Evolutionary conservation across 345 rosid species (phyloP), one percentile per base, ranked within the genome.

Genomic region (Kandelia obovata): DNA sequence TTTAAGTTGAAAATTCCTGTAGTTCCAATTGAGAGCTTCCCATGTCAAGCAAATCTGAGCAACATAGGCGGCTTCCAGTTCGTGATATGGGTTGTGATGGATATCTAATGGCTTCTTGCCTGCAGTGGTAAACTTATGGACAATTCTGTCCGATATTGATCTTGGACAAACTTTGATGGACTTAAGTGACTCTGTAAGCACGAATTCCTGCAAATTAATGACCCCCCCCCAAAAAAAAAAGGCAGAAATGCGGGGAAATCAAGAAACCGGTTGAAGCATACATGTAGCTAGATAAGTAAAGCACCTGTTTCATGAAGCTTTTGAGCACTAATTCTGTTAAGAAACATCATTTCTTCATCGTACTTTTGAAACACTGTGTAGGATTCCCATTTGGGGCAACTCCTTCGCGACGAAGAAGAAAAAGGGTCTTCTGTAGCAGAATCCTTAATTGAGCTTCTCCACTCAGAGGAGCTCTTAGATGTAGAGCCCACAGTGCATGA

Each of bases 331-430:
- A 92, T 78, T 76, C 86, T 74, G 72, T 83, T 87, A 2, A 96
- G 86, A 82, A 87, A 92, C 86, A 85, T 82, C 99, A 96, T 96
- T 73, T 96, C 98, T 66, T 96, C 99, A 11, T 96, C 99, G 62
- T 96, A 96, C 53, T 92, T 96, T 65, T 96, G 98, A 71, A 92
- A 96, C 21, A 96, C 88, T 0, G 99, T 89, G 77, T 96, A 96
- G 46, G 99, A 92, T 71, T 92, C 99, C 98, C 99, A 96, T 25
- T 88, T 96, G 19, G 92, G 96, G 67, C 99, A 96, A 75, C 98
- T 96, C 49, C 98, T 78, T 69, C 97, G 74, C 0, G 99, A 92
- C 0, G 99, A 96, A 61, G 97, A 83, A 43, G 99, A 96, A 64
- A 96, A 96, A 0, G 99, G 99, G 58, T 95, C 99, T 28, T 96